Conservation (phyloP, 2,329 filamentous ascomycete genomes). For the Cladosporium sp. region DNA sequence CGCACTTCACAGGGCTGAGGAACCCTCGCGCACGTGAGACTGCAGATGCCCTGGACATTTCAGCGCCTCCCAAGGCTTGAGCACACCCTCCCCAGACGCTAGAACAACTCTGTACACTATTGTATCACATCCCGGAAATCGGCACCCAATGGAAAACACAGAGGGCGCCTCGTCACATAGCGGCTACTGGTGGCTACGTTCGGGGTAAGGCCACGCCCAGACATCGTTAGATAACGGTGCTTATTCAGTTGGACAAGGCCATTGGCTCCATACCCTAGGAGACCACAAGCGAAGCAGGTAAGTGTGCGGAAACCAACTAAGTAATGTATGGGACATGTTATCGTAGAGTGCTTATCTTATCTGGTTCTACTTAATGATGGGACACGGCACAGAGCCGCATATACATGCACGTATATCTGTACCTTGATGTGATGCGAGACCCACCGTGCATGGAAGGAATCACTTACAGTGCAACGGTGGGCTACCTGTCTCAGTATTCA, state of each 20-base stretch:
- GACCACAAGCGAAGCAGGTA: too few species aligned
- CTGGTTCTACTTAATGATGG: too few species aligned
- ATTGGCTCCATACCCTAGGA: too few species aligned
- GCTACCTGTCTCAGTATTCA: too few species aligned
- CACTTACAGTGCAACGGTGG: too few species aligned
- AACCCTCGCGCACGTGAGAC: neutral
- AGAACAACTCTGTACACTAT: neutral
- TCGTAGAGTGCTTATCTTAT: neutral
- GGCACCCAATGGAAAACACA: neutral
- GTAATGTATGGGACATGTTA: neutral
- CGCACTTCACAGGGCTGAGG: neutral
- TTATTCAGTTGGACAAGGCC: neutral
- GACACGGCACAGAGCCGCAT: too few species aligned
- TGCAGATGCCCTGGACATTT: neutral
- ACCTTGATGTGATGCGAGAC: too few species aligned
- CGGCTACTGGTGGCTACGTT: slow-evolving; percentile 9
- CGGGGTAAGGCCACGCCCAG: slow-evolving; percentile 8
- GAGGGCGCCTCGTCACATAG: neutral
- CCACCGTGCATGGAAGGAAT: too few species aligned
- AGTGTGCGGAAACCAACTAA: neutral
- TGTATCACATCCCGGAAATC: neutral
- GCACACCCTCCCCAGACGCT: neutral
- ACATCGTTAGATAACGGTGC: slow-evolving; percentile 1
- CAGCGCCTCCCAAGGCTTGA: slow-evolving; percentile 1
- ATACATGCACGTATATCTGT: too few species aligned